Percentiles rank a stretch among this genome's conserved stretches.
Conservation (phyloP, 805 yeast genomes). For the Vanderwaltozyma polyspora region DNA sequence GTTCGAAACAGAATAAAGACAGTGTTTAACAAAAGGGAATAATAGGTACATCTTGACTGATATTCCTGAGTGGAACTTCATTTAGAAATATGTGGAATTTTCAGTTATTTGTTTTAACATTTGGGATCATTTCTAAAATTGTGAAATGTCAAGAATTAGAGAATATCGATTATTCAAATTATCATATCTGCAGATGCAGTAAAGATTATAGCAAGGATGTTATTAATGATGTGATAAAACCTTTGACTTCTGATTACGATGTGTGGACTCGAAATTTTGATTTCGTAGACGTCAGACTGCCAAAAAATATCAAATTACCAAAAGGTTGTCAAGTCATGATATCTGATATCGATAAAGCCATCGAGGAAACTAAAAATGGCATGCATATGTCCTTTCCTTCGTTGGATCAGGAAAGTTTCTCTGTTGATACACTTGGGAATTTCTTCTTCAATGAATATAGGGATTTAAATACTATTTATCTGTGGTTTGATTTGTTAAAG, state of each 20-base stretch:
- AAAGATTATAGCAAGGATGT: slow-evolving; percentile 5
- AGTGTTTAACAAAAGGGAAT: no score
- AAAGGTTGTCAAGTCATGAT: slow-evolving; percentile 31
- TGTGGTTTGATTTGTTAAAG: slow-evolving; percentile 56
- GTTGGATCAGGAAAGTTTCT: no score
- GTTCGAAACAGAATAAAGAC: no score
- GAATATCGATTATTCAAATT: slow-evolving; percentile 16
- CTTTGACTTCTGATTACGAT: slow-evolving; percentile 16
- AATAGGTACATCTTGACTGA: no score
- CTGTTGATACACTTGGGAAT: slow-evolving; percentile 26
- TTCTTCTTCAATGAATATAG: slow-evolving; percentile 63
- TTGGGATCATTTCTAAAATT: no score
- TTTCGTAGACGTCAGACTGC: slow-evolving; percentile 37
- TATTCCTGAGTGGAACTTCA: no score
- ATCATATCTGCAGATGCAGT: slow-evolving; percentile 17
- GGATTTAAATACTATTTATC: slow-evolving; percentile 53
- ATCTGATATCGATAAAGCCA: slow-evolving; percentile 44
- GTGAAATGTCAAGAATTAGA: no score
- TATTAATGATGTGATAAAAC: slow-evolving; percentile 5
- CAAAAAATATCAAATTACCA: slow-evolving; percentile 5
- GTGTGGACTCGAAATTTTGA: slow-evolving; percentile 41
- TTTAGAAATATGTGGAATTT: no score
- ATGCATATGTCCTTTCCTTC: background rate
- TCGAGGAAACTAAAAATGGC: slow-evolving; percentile 35
- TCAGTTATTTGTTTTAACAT: no score